These are phyloP conservation scores for Ophiocordyceps australis DNA, from an alignment of 2,329 filamentous ascomycete species.

Conservation along the genomic window DNA sequence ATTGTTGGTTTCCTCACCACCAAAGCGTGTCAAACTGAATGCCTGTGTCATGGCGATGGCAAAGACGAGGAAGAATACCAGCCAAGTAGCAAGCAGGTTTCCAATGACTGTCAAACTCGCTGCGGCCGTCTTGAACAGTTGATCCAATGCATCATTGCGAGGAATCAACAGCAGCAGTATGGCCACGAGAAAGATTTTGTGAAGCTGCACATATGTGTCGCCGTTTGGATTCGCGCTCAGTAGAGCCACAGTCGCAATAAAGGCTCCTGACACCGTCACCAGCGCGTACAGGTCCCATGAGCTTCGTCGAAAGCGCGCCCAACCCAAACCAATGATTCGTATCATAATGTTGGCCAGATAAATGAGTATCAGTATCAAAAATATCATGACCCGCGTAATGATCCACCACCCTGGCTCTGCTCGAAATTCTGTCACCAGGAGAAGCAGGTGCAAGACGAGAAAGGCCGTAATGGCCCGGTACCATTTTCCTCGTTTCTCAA, in stretches of 20 bases:
- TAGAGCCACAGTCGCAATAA: constrained; percentile 62
- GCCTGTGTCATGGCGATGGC: constrained; percentile 93
- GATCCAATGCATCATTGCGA: constrained; percentile 89
- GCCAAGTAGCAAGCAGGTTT: constrained; percentile 90
- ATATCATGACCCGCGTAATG: constrained; percentile 51
- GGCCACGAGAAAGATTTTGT: constrained; percentile 87
- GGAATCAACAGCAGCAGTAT: constrained; percentile 84
- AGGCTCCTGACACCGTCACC: constrained; percentile 59
- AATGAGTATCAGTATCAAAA: constrained; percentile 63
- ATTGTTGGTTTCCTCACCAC: constrained; percentile 51
- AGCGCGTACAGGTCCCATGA: constrained; percentile 92
- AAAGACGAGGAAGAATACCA: constrained; percentile 89
- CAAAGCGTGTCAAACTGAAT: constrained; percentile 87
- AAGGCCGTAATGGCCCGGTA: constrained; percentile 64
- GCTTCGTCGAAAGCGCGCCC: constrained; percentile 79
- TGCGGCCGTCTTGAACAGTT: constrained; percentile 95
- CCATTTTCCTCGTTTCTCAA: constrained; percentile 89
- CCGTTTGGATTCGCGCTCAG: constrained; percentile 41
- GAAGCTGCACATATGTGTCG: constrained; percentile 57
- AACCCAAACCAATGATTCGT: constrained; percentile 74
- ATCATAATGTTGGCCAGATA: constrained; percentile 73
- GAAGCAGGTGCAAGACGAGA: constrained; percentile 63
- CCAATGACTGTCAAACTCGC: constrained; percentile 81
- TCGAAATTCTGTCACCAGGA: constrained; percentile 77
- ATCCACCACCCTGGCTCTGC: constrained; percentile 58